Percentiles rank a stretch among this genome's conserved stretches.
These are phyloP conservation scores for Retiboletus fuscus DNA, from an alignment of 1,284 basidiomycete species.

Conservation along the genomic window DNA sequence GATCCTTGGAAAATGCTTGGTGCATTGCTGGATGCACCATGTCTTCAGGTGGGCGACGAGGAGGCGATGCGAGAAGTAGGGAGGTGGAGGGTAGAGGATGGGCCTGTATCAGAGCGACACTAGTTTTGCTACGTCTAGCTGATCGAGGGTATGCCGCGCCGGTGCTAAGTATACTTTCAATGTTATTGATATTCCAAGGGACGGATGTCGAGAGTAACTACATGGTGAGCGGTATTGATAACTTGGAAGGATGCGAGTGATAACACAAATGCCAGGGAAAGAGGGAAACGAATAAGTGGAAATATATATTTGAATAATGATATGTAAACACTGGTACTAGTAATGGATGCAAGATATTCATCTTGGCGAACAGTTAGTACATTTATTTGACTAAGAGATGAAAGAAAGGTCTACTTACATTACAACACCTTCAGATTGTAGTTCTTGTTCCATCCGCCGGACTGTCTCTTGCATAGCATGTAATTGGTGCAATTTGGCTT, in stretches of 20 bases:
- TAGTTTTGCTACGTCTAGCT: constrained; percentile 38
- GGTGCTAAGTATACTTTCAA: background rate
- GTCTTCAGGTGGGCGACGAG: constrained; percentile 76
- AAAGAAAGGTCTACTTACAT: constrained; percentile 19
- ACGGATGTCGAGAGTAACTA: background rate
- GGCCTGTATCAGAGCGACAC: constrained; percentile 64
- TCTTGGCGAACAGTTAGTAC: constrained; percentile 15
- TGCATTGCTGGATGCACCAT: constrained; percentile 73
- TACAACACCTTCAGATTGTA: constrained; percentile 42
- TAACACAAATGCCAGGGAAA: constrained; percentile 13
- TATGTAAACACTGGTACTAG: constrained; percentile 6
- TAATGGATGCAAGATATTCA: constrained; percentile 13
- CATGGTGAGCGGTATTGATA: background rate
- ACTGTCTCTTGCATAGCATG: constrained; percentile 46
- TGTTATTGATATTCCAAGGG: constrained; percentile 8
- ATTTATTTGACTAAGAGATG: background rate
- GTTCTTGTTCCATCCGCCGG: constrained; percentile 43
- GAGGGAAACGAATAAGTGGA: background rate
- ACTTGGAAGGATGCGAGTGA: background rate
- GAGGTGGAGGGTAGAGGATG: constrained; percentile 84
- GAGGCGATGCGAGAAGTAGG: constrained; percentile 92
- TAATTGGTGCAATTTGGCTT: constrained; percentile 37
- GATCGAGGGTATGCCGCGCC: background rate
- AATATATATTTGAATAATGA: constrained; percentile 41
- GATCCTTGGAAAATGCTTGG: constrained; percentile 96